Evolutionary conservation across 768 basidiomycete genomes (phyloP).

Genomic region (Ramaria sp.): DNA sequence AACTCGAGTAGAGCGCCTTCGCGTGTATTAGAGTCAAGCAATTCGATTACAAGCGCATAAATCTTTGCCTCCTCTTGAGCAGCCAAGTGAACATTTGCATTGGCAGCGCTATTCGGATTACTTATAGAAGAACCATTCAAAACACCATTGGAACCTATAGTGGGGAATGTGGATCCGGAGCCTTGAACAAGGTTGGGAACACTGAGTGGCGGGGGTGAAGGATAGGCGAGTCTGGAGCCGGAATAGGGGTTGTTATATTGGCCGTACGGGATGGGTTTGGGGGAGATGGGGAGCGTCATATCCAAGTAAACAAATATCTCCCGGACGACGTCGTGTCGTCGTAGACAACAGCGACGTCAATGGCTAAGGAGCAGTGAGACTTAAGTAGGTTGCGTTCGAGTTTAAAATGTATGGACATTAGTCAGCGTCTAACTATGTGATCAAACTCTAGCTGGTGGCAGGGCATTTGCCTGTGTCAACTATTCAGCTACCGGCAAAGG

Average conservation of each 20-base stretch:
- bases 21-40: constrained; percentile 72
- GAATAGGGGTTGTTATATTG: constrained; percentile 10
- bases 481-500: no score
- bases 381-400: neutral
- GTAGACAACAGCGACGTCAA: neutral
- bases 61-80: constrained; percentile 68
- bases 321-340: neutral
- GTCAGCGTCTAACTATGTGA: no score
- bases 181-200: neutral
- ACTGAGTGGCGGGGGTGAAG: constrained; percentile 6
- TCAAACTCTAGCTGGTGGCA: no score
- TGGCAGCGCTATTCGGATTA: neutral
- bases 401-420: no score
- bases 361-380: neutral
- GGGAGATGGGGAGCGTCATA: constrained; percentile 7
- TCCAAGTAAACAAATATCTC: neutral
- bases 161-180: neutral
- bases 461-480: no score
- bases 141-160: neutral
- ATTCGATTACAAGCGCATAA: constrained; percentile 78
- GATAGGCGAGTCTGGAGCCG: constrained; percentile 4
- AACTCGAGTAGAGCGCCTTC: constrained; percentile 89
- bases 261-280: constrained; percentile 6
- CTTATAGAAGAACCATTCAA: neutral
- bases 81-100: constrained; percentile 2